Percentiles rank a stretch among this genome's conserved stretches.
These are phyloP conservation scores for Chlamydomonas sphaeroides DNA, from an alignment of 139 green algal species.

Conservation along the genomic window DNA sequence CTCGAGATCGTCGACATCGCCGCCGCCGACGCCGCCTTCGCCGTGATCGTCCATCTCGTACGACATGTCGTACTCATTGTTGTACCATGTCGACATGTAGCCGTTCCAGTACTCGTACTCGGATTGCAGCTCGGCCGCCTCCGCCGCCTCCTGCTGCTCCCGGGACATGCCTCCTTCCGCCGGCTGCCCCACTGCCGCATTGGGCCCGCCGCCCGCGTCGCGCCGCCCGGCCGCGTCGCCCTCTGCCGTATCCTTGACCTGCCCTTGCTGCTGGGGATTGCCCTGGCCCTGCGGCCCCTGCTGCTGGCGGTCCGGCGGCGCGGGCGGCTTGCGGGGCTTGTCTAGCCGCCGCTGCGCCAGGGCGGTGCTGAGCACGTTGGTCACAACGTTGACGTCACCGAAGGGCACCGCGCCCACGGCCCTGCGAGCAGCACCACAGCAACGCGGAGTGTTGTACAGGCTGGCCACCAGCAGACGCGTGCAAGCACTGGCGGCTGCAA, in stretches of 20 bases:
- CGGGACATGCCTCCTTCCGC: not conserved
- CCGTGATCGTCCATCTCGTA: not conserved
- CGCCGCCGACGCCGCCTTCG: not conserved
- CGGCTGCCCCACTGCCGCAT: not conserved
- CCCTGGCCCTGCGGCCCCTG: not conserved
- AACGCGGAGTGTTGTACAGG: not conserved
- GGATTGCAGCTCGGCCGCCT: not conserved
- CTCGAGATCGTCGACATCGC: not conserved
- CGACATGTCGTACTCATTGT: slow-evolving; percentile 27
- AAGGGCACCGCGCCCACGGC: slow-evolving; percentile 17
- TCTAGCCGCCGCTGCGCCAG: slow-evolving; percentile 30
- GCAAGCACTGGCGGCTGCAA: no score
- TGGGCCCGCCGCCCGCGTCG: no score
- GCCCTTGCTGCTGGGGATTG: not conserved
- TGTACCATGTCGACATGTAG: slow-evolving; percentile 28
- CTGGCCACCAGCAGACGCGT: not conserved
- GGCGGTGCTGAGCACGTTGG: slow-evolving; percentile 3
- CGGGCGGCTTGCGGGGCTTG: not conserved
- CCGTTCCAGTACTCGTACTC: slow-evolving; percentile 41
- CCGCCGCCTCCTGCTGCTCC: no score
- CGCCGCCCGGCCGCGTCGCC: no score
- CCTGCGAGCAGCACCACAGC: no score
- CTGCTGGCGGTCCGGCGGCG: not conserved
- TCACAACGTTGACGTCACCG: slow-evolving; percentile 41
- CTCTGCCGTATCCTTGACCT: not conserved